These are phyloP conservation scores for Jimgerdemannia flammicorona DNA, from an alignment of 192 early-diverging fungal genomes.

Conservation along the genomic window DNA sequence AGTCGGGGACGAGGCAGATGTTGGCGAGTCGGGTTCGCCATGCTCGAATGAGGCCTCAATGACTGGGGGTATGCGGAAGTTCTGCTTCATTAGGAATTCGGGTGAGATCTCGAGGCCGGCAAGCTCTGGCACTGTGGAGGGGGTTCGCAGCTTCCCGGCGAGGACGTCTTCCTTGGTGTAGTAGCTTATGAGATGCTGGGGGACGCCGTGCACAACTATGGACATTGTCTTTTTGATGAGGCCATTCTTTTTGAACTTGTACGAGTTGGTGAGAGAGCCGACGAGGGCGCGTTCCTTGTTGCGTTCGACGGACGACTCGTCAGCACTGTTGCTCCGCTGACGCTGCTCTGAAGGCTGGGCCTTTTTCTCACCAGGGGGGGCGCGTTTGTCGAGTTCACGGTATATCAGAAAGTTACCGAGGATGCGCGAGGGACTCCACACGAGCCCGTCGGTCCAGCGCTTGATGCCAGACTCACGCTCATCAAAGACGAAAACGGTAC, in stretches of 20 bases:
- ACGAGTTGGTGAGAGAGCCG: conserved; percentile 52
- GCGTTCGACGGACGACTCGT: conserved; percentile 25
- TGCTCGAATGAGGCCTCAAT: not conserved
- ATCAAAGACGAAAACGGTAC: conserved; percentile 84
- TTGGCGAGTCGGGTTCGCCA: no score
- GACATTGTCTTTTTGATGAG: conserved; percentile 81
- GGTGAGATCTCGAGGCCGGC: conserved; percentile 56
- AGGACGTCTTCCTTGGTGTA: conserved; percentile 55
- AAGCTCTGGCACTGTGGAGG: conserved; percentile 48
- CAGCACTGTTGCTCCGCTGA: conserved; percentile 38
- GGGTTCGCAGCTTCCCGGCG: conserved; percentile 43
- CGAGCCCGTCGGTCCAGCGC: conserved; percentile 82
- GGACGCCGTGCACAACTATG: conserved; percentile 59
- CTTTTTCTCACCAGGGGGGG: conserved; percentile 22
- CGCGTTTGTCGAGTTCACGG: conserved; percentile 61
- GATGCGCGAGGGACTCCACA: conserved; percentile 83
- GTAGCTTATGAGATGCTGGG: conserved; percentile 58
- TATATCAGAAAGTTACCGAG: conserved; percentile 79
- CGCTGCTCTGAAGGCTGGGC: not conserved
- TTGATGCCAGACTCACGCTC: conserved; percentile 81
- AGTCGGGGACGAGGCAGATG: no score
- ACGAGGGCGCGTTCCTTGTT: conserved; percentile 53
- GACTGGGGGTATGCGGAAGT: conserved; percentile 51
- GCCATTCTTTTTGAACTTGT: conserved; percentile 56
- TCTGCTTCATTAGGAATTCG: conserved; percentile 55